Evolutionary conservation across 2,329 filamentous ascomycete species (phyloP).

Genomic region (Alternaria triticimaculans): DNA sequence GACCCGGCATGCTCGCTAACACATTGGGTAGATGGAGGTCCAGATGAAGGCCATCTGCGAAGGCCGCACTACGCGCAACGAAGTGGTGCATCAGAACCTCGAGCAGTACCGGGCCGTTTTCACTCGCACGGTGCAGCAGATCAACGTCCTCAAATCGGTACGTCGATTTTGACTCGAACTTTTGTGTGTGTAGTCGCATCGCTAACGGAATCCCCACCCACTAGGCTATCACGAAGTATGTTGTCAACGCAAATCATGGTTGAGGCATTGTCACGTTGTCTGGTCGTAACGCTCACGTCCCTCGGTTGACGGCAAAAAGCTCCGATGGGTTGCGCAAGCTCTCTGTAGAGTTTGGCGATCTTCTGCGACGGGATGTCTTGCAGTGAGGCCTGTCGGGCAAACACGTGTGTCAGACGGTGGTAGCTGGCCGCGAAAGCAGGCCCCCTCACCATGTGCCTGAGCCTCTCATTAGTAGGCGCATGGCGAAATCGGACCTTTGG

Average conservation of each 20-base stretch:
- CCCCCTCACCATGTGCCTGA: constrained; percentile 9
- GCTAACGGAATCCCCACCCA: constrained; percentile 18
- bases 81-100: constrained; percentile 82
- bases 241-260: constrained; percentile 46
- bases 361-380: constrained; percentile 12
- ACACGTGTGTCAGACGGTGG: constrained; percentile 17
- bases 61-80: constrained; percentile 74
- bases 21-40: constrained; percentile 73
- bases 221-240: constrained; percentile 51
- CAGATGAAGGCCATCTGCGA: constrained; percentile 98
- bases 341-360: not conserved
- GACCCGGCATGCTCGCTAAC: constrained; percentile 13
- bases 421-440: constrained; percentile 4
- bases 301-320: not conserved
- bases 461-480: constrained; percentile 5
- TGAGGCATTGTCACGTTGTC: constrained; percentile 40
- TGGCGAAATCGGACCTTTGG: constrained; percentile 39
- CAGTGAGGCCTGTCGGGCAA: constrained; percentile 8
- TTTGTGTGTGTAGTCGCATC: constrained; percentile 22
- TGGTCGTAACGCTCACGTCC: constrained; percentile 10
- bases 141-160: constrained; percentile 66
- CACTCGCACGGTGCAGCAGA: constrained; percentile 77
- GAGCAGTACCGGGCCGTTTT: constrained; percentile 88
- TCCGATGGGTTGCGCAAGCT: not conserved
- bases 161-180: constrained; percentile 30